phyloP scores from a whole-genome alignment of 305 asterid species.

The Fraxinus velutina region DNA sequence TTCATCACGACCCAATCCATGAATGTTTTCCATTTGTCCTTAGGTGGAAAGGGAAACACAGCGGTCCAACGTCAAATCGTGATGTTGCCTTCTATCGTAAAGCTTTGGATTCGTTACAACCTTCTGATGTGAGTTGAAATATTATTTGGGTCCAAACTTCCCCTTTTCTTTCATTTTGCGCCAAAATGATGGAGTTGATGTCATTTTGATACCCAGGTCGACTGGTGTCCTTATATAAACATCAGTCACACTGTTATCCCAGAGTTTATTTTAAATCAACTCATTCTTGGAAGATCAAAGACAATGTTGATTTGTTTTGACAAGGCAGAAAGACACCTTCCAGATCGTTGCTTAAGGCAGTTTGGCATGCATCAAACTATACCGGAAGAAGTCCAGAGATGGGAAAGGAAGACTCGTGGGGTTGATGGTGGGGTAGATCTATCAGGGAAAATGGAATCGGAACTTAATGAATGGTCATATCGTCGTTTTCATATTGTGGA shows the following conservation, averaged over 20 bases:
- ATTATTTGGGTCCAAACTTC: not conserved
- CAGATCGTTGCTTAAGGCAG: slow-evolving; percentile 89
- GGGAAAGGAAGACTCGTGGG: slow-evolving; percentile 98
- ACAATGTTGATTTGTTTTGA: slow-evolving; percentile 92
- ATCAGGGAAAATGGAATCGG: slow-evolving; percentile 75
- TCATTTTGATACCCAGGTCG: slow-evolving; percentile 47
- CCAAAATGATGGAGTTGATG: slow-evolving; percentile 10
- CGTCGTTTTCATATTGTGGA: slow-evolving; percentile 72
- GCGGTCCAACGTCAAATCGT: slow-evolving; percentile 83
- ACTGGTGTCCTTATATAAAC: slow-evolving; percentile 90
- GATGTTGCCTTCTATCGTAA: slow-evolving; percentile 90
- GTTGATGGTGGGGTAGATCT: slow-evolving; percentile 92
- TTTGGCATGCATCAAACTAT: slow-evolving; percentile 81
- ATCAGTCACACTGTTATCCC: slow-evolving; percentile 78
- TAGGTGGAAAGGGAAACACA: slow-evolving; percentile 96
- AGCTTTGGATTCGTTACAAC: slow-evolving; percentile 67
- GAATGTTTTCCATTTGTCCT: slow-evolving; percentile 96
- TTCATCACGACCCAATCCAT: slow-evolving; percentile 85
- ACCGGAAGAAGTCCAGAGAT: slow-evolving; percentile 70
- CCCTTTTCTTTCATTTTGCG: not conserved
- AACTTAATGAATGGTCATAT: slow-evolving; percentile 80
- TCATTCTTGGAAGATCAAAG: slow-evolving; percentile 85
- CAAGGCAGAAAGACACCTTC: slow-evolving; percentile 94
- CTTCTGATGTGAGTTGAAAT: slow-evolving; percentile 48
- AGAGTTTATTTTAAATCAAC: slow-evolving; percentile 60